Conservation (phyloP, 2,329 filamentous ascomycete species). For the Aspergillus pseudoglaucus region DNA sequence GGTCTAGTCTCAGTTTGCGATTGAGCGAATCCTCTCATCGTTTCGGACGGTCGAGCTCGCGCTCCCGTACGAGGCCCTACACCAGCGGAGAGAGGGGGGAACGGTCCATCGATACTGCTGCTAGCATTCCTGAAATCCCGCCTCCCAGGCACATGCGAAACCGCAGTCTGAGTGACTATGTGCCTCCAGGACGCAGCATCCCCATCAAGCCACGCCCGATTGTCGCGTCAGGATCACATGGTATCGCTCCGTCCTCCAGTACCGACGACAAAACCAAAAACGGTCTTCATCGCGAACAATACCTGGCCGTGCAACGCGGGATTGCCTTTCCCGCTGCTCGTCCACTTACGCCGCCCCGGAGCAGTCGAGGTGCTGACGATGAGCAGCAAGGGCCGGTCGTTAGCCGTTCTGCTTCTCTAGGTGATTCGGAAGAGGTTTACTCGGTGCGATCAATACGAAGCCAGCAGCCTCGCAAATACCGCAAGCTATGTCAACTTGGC, state of each 20-base stretch:
- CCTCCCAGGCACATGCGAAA: constrained; percentile 56
- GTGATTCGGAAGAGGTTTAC: constrained; percentile 54
- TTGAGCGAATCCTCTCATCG: constrained; percentile 31
- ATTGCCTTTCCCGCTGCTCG: constrained; percentile 54
- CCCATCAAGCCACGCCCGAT: constrained; percentile 63
- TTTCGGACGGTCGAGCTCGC: constrained; percentile 23
- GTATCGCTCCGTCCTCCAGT: constrained; percentile 44
- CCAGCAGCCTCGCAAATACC: constrained; percentile 68
- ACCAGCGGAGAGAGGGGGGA: constrained; percentile 29
- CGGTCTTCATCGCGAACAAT: constrained; percentile 65
- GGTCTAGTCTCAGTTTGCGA: constrained; percentile 29
- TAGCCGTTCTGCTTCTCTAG: constrained; percentile 12
- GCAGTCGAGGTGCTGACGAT: constrained; percentile 56
- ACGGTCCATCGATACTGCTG: constrained; percentile 15
- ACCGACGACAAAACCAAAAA: constrained; percentile 31
- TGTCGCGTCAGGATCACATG: constrained; percentile 60
- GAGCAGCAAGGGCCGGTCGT: constrained; percentile 37
- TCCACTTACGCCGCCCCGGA: constrained; percentile 75
- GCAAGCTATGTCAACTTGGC: constrained; percentile 71
- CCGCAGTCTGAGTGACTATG: constrained; percentile 83
- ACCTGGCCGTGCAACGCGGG: constrained; percentile 72
- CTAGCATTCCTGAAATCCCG: constrained; percentile 18
- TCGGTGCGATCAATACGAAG: constrained; percentile 61
- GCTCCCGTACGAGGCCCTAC: constrained; percentile 36
- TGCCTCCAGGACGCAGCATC: constrained; percentile 59